These are phyloP conservation scores for Boeremia lycopersici DNA, from an alignment of 2,329 filamentous ascomycete genomes.

Conservation along the genomic window DNA sequence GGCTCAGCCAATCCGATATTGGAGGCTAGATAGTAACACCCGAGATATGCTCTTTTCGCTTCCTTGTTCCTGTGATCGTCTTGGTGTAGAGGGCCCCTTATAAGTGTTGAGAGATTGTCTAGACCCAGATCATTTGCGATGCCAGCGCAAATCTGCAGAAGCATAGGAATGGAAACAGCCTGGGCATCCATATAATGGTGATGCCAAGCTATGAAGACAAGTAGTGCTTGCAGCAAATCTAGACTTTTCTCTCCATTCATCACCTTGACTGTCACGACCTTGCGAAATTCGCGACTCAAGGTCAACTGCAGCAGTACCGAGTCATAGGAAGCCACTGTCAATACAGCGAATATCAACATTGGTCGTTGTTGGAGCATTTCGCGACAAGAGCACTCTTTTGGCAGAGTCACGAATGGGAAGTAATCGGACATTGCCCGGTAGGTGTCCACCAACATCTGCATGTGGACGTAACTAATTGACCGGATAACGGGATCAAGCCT, in stretches of 20 bases:
- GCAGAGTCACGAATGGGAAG: conserved; percentile 43
- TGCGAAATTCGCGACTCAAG: conserved; percentile 45
- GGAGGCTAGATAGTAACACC: conserved; percentile 43
- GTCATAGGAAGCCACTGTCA: conserved; percentile 43
- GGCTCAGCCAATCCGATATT: conserved; percentile 36
- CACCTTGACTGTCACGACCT: conserved; percentile 42
- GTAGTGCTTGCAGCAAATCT: conserved; percentile 40
- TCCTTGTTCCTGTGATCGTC: conserved; percentile 35
- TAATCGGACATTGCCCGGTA: conserved; percentile 42
- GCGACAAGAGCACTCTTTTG: conserved; percentile 34
- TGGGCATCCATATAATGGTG: conserved; percentile 46
- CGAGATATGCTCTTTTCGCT: conserved; percentile 43
- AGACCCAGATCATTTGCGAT: conserved; percentile 41
- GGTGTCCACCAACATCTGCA: conserved; percentile 41
- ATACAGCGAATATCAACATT: conserved; percentile 42
- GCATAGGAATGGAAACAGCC: conserved; percentile 41
- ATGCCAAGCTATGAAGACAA: conserved; percentile 47
- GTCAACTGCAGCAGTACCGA: conserved; percentile 36
- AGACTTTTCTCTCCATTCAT: conserved; percentile 46
- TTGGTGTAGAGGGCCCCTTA: conserved; percentile 27
- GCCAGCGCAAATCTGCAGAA: conserved; percentile 42
- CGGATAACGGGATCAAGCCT: conserved; percentile 42
- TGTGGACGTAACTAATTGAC: conserved; percentile 43
- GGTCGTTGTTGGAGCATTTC: conserved; percentile 41
- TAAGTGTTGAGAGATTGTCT: conserved; percentile 30